Base-by-base conservation (phyloP, 2,329 filamentous ascomycete genomes). In the Phialophora macrospora region DNA sequence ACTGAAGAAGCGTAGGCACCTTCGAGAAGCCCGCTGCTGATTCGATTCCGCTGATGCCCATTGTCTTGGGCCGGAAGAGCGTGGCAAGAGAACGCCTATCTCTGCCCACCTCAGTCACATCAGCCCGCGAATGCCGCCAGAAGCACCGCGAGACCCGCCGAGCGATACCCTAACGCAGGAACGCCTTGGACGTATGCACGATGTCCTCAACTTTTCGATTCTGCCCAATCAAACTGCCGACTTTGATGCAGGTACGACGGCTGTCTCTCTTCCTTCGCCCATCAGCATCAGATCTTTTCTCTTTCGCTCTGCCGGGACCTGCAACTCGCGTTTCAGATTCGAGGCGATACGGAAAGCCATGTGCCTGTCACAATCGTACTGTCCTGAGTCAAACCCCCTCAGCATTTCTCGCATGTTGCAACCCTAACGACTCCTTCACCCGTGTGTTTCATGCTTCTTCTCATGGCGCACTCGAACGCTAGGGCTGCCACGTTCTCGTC, bases 251-350 rank as follows among this genome's bases (percentile, higher is more conserved):
- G 68, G 68, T 68, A 70, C 68, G 28, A 63, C 55, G 48, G 20
- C 60, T 60, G 52, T 67, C 59, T 54, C 49, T 58, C 44, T 38
- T 34, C 34, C 61, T 38, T 58, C 54, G 54, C 46, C 62, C 62
- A 63, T 63, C 55, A 64, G 52, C 55, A 65, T 41, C 52, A 41
- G 46, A 51, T 48, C 44, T 55, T 64, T 61, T 46, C 28, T 64
- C 57, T 60, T 55, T 51, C 52, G 49, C 54, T 62, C 46, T 32
- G 44, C 44, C 62, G 48, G 59, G 17, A 62, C 22, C 60, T 71
- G 70, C 70, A 71, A 55, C 62, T 69, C 60, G 64, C 63, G 70
- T 71, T 71, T 71, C 70, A 71, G 62, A 60, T 65, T 67, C 64
- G 67, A 69, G 67, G 67, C 67, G 63, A 67, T 64, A 14, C 60